phyloP scores from a whole-genome alignment of 1,139 yeast genomes.

The Nadsonia commutata region DNA sequence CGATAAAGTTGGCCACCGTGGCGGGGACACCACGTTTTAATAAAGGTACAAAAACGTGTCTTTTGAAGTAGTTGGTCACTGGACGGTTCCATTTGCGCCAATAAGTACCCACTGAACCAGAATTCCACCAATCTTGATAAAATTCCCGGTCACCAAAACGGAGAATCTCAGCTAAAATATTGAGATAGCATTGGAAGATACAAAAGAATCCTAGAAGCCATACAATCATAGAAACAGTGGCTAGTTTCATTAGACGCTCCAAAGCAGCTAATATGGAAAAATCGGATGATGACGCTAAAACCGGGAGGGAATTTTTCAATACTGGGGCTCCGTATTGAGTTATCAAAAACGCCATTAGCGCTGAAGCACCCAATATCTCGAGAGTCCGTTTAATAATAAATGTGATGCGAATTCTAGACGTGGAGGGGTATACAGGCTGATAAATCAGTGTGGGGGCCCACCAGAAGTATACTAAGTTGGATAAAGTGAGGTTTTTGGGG shows the following conservation, averaged over 20 bases:
- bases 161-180: conserved; percentile 46
- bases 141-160: conserved; percentile 54
- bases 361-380: conserved; percentile 22
- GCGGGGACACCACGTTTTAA: conserved; percentile 22
- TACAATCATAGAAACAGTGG: conserved; percentile 27
- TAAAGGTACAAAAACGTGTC: conserved; percentile 41
- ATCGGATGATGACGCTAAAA: conserved; percentile 7
- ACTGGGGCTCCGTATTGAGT: conserved; percentile 31
- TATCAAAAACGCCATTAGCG: conserved; percentile 25
- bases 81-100: conserved; percentile 58
- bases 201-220: conserved; percentile 31
- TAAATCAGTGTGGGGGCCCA: conserved; percentile 33
- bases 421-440: conserved; percentile 32
- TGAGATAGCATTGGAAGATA: conserved; percentile 33
- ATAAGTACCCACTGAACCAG: conserved; percentile 51
- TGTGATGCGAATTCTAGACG: conserved; percentile 19
- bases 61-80: conserved; percentile 44
- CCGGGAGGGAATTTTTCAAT: conserved; percentile 22
- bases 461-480: conserved; percentile 27
- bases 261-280: conserved; percentile 5
- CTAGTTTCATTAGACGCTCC: conserved; percentile 27
- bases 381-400: conserved; percentile 22
- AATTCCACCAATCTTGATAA: conserved; percentile 67
- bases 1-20: conserved; percentile 20
- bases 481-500: conserved; percentile 26